Evolutionary conservation across 768 basidiomycete genomes (phyloP).

Genomic region (Leucosporidium yakuticum): DNA sequence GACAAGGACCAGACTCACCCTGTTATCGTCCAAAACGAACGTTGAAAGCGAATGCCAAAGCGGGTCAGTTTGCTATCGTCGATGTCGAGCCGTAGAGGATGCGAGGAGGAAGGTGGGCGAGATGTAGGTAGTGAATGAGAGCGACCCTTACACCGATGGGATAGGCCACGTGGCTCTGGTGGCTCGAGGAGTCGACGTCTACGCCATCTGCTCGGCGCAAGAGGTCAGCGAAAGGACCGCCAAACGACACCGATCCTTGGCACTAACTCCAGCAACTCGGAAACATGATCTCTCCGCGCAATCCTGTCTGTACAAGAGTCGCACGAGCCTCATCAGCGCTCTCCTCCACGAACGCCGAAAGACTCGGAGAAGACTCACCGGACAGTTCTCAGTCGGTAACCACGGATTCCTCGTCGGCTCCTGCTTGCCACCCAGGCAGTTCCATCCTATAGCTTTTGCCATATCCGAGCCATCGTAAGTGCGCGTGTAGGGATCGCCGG

Average conservation of each 20-base stretch:
- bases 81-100: too few species aligned
- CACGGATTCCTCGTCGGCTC: constrained; percentile 2
- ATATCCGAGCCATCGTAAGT: background rate
- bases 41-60: too few species aligned
- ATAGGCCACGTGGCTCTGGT: constrained; percentile 15
- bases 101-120: too few species aligned
- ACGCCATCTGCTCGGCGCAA: constrained; percentile 39
- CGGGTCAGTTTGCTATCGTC: too few species aligned
- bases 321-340: too few species aligned
- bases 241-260: too few species aligned
- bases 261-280: constrained; percentile 40
- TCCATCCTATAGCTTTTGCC: constrained; percentile 43
- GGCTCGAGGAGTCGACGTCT: constrained; percentile 44
- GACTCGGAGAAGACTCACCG: constrained; percentile 27
- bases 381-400: constrained; percentile 33
- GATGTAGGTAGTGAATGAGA: too few species aligned
- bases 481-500: constrained; percentile 33
- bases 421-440: background rate
- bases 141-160: too few species aligned
- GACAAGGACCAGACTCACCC: constrained; percentile 25
- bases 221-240: too few species aligned
- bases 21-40: background rate
- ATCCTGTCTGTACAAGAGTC: constrained; percentile 18
- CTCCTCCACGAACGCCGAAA: too few species aligned
- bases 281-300: constrained; percentile 32